Evolutionary conservation across 129 eudicot species (phyloP).

Genomic region (Smallanthus sonchifolius): DNA sequence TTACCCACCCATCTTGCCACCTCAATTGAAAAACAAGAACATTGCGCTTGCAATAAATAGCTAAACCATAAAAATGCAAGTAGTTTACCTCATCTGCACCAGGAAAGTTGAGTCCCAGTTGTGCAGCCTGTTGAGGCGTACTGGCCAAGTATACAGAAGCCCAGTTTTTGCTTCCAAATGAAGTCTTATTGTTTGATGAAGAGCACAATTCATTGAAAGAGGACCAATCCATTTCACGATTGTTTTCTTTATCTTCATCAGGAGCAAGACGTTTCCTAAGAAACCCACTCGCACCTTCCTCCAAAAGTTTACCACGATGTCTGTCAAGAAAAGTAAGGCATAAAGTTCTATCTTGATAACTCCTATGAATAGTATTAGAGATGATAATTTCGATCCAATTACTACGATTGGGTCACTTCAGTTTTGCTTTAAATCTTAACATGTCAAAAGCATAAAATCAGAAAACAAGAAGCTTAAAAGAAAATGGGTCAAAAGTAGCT

Average conservation of each 20-base stretch:
- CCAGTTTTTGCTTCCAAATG: slow-evolving; percentile 89
- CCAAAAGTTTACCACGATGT: slow-evolving; percentile 74
- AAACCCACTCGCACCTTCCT: slow-evolving; percentile 99
- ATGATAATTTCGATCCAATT: too few relatives aligned
- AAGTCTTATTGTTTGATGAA: slow-evolving; percentile 50
- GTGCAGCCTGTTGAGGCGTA: slow-evolving; percentile 97
- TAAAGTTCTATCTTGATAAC: slow-evolving; percentile 1
- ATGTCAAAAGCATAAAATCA: too few relatives aligned
- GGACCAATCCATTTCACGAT: slow-evolving; percentile 57
- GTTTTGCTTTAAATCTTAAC: too few relatives aligned
- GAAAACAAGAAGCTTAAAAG: too few relatives aligned
- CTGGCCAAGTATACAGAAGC: slow-evolving; percentile 98
- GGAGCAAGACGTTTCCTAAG: slow-evolving; percentile 60
- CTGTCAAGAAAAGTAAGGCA: slow-evolving; percentile 37
- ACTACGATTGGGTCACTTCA: too few relatives aligned
- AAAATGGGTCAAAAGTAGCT: too few relatives aligned
- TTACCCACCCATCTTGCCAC: too few relatives aligned
- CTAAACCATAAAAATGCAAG: too few relatives aligned
- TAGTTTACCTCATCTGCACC: slow-evolving; percentile 87
- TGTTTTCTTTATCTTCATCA: slow-evolving; percentile 42
- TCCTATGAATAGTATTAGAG: too few relatives aligned
- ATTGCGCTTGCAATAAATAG: too few relatives aligned
- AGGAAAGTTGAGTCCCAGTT: slow-evolving; percentile 83
- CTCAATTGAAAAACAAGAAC: too few relatives aligned
- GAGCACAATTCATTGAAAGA: slow-evolving; percentile 71